Percentiles rank a stretch among this genome's conserved stretches.
Conservation (phyloP, 2,329 filamentous ascomycete genomes). For the Paecilomyces formosus region DNA sequence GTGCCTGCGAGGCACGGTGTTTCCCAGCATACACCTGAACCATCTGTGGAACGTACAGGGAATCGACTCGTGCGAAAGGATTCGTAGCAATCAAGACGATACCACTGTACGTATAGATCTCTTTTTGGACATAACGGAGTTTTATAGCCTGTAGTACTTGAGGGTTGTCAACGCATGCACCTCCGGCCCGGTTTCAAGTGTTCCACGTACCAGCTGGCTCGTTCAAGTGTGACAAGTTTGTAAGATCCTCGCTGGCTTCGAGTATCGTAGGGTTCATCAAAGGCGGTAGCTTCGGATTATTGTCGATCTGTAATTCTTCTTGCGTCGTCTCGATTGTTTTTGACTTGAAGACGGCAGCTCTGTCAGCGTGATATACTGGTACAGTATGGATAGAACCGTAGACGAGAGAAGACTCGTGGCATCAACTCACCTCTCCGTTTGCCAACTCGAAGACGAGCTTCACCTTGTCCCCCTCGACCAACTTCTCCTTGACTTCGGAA, state of each 20-base stretch:
- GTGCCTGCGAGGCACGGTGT: constrained; percentile 91
- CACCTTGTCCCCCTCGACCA: constrained; percentile 75
- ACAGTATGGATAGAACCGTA: neutral
- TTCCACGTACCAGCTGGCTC: constrained; percentile 76
- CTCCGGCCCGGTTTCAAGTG: constrained; percentile 9
- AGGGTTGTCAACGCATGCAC: constrained; percentile 13
- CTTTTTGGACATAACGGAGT: constrained; percentile 93
- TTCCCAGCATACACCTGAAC: constrained; percentile 99
- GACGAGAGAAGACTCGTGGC: neutral
- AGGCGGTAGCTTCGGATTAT: constrained; percentile 73
- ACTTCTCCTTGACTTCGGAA: constrained; percentile 86
- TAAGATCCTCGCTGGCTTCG: constrained; percentile 96
- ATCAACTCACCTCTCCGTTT: constrained; percentile 71
- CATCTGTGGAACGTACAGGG: constrained; percentile 97
- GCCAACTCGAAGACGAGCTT: constrained; percentile 80
- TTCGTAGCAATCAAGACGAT: constrained; percentile 98
- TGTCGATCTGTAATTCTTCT: constrained; percentile 68
- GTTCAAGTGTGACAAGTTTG: constrained; percentile 94
- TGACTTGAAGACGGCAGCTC: constrained; percentile 44
- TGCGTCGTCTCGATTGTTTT: constrained; percentile 72
- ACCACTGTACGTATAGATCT: constrained; percentile 99
- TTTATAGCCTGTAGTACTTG: constrained; percentile 94
- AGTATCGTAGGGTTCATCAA: constrained; percentile 98
- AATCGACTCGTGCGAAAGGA: constrained; percentile 94
- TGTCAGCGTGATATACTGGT: constrained; percentile 3